Base-by-base conservation (phyloP, 1,284 basidiomycete genomes). In the Puccinia coronata region DNA sequence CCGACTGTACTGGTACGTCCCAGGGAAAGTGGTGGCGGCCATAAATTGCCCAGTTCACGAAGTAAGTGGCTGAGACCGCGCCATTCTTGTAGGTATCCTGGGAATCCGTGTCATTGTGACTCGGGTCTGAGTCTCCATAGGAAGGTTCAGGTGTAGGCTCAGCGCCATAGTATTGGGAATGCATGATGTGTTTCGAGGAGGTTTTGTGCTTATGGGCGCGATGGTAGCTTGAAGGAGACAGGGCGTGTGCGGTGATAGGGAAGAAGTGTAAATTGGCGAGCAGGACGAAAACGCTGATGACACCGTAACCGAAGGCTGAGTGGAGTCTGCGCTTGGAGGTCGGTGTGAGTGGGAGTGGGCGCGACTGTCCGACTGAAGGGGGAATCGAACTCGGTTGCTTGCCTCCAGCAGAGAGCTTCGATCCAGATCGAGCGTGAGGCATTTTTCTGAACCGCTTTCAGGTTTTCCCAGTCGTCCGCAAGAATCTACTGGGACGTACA, bases 1-100 rank as follows among this genome's bases (percentile, higher is more conserved):
- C 83, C 18, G 83, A 63, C 51, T 75, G 63, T 16, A 78, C 63
- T 23, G 85, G 85, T 14, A 86, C 83, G 25, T 84, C 79, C 59
- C 82, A 63, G n/a, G 85, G 85, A 71, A 84, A 83, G 82, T 85
- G 85, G 53, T 83, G 82, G 67, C 85, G 84, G 12, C 82, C 85
- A 83, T 86, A 86, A 80, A 86, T 86, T 34, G 83, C 84, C 85
- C 85, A 86, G 82, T 86, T 86, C 47, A 83, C 82, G 73, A 85
- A 86, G 82, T 82, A 82, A 16, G 72, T 59, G 36, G 80, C 70
- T 14, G 80, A 76, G 23, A 81, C 65, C 25, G 57, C 47, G 18
- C 80, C 80, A 65, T 80, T 80, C 18, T 49, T 47, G 25, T 57
- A n/a, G 12, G n/a, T 31, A 43, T 47, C 47, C 53, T 34, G 49